Conservation (phyloP, 1,139 yeast genomes). For the Zhuliangozyma blackwelliae region DNA sequence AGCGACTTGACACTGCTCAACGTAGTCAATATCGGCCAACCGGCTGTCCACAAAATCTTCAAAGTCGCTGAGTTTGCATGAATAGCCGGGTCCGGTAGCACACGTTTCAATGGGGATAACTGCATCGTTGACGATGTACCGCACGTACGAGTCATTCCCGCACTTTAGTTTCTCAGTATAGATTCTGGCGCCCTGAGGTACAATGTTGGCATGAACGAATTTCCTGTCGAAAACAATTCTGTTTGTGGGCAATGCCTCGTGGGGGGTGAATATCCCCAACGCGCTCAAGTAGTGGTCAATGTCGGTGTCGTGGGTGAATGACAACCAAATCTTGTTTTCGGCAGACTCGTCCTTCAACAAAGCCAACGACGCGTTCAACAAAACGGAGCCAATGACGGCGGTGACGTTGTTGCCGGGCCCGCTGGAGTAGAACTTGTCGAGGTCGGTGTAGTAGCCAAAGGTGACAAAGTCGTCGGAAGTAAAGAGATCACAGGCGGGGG, state of each 20-base stretch:
- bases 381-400: constrained; percentile 42
- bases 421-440: constrained; percentile 39
- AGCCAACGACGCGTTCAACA: constrained; percentile 45
- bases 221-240: constrained; percentile 20
- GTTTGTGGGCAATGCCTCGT: constrained; percentile 14
- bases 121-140: constrained; percentile 41
- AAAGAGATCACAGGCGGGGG: constrained; percentile 45
- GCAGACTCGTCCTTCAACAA: constrained; percentile 24
- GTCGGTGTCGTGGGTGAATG: constrained; percentile 57
- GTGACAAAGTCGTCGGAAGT: constrained; percentile 41
- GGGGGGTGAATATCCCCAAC: constrained; percentile 41
- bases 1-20: constrained; percentile 26
- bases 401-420: constrained; percentile 43
- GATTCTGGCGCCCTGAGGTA: constrained; percentile 53
- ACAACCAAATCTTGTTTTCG: constrained; percentile 35
- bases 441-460: constrained; percentile 41
- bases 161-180: constrained; percentile 43
- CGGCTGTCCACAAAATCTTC: constrained; percentile 27
- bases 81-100: constrained; percentile 29
- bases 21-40: constrained; percentile 24
- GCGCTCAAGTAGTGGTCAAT: constrained; percentile 45
- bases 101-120: constrained; percentile 45
- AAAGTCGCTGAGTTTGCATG: constrained; percentile 28
- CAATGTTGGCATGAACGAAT: constrained; percentile 40
- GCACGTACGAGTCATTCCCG: constrained; percentile 4